Evolutionary conservation across 306 rosid species (phyloP), one percentile per base, ranked within the genome.

Genomic region (Vigna radiata): DNA sequence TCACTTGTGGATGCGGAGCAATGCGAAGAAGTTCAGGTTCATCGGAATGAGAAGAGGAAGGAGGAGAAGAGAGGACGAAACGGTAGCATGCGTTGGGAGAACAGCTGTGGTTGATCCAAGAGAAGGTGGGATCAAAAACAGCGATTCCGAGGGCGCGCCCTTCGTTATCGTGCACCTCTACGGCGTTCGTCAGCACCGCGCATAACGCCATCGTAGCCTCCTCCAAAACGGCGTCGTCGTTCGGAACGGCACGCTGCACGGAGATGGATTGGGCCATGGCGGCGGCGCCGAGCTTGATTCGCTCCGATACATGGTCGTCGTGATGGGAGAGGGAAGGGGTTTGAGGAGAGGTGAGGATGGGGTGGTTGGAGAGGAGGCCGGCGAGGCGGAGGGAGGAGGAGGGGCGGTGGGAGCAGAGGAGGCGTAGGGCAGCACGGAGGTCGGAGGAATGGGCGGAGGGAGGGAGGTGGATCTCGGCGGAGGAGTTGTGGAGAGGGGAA

Each of bases 91-190:
- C 89, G 36, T 89, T 93, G 19, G 98, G 98, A 8, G 98, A 93
- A 76, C 97, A 93, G 66, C 90, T 89, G 44, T 93, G 98, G 73
- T 91, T 93, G 86, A 93, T 93, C 93, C 90, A 93, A 70, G 85
- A 84, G 80, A 89, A 93, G 56, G 68, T 66, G 1, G 79, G 68
- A 25, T 73, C 80, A 31, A 70, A 93, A 36, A 93, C 89, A 4
- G 96, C 90, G 8, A 91, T 83, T 3, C 96, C 97, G 0, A 91
- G 67, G 5, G 78, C 53, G 37, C 83, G 76, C 31, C 96, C 95
- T 6, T 49, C 61, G 61, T 77, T 31, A 78, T 89, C 91, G 60
- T 86, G 89, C 80, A 93, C 98, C 86, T 93, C 98, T 7, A 91
- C 98, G 13, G 92, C 95, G 82, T 93, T 93, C 43, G 93, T 93